Percentiles rank a stretch among this genome's conserved stretches.
phyloP scores from a whole-genome alignment of 139 green algal genomes.

The Micractinium sp. region DNA sequence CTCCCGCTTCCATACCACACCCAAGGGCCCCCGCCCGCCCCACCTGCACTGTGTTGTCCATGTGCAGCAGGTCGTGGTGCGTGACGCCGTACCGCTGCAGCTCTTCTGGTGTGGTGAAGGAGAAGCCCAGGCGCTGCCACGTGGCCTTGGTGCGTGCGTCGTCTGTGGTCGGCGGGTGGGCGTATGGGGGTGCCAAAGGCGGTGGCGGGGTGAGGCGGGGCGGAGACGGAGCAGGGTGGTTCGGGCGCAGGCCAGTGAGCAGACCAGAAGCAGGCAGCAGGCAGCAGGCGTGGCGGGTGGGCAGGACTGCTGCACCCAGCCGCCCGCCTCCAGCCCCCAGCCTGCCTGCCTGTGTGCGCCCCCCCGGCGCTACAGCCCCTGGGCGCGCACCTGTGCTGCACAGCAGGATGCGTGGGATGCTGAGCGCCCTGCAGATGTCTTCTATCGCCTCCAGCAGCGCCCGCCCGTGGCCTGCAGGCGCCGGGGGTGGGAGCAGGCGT shows the following conservation, averaged over 20 bases:
- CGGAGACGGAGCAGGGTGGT: too few relatives aligned
- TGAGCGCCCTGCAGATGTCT: slow-evolving; percentile 65
- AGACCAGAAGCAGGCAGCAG: neutral
- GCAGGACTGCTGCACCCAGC: neutral
- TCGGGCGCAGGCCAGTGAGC: too few relatives aligned
- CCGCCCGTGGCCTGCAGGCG: slow-evolving; percentile 73
- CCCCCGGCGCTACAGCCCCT: neutral
- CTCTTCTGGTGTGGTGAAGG: slow-evolving; percentile 67
- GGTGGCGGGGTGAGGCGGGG: neutral
- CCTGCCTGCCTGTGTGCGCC: neutral
- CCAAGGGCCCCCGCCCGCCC: neutral
- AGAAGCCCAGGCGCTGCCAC: slow-evolving; percentile 88
- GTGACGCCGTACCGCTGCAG: slow-evolving; percentile 77
- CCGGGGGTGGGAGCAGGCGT: too few relatives aligned
- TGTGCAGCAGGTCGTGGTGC: slow-evolving; percentile 87
- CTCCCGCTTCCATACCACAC: neutral
- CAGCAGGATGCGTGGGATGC: slow-evolving; percentile 61
- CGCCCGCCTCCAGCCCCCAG: neutral
- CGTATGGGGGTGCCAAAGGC: neutral
- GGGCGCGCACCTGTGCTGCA: slow-evolving; percentile 56
- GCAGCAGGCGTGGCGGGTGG: neutral
- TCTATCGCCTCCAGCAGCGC: slow-evolving; percentile 89
- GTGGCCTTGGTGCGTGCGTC: slow-evolving; percentile 64
- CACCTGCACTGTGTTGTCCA: slow-evolving; percentile 91
- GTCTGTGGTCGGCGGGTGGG: slow-evolving; percentile 21